Conservation (phyloP, 495 filamentous ascomycete genomes). For the Tuber aestivum region DNA sequence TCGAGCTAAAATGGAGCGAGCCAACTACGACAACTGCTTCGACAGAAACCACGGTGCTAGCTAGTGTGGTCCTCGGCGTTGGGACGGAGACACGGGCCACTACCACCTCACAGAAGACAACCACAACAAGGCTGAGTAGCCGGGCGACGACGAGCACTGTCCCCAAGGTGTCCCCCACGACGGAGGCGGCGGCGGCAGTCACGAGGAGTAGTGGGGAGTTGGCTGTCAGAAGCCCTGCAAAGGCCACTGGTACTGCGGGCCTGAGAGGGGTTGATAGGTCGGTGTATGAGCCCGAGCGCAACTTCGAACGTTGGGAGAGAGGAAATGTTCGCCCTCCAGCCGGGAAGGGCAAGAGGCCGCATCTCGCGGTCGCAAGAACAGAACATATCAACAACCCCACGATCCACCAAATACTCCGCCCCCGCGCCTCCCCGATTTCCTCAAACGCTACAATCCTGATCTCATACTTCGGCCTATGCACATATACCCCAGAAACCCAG, state of each 20-base stretch:
- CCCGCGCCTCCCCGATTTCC: neutral
- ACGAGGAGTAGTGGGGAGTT: neutral
- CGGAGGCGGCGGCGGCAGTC: neutral
- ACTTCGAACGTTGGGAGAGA: neutral
- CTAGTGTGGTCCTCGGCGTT: neutral
- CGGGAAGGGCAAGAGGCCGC: neutral
- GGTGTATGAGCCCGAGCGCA: neutral
- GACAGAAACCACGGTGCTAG: neutral
- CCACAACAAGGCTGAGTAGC: neutral
- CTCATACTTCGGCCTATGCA: constrained; percentile 28
- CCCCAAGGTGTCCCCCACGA: neutral
- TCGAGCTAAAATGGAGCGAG: constrained; percentile 21
- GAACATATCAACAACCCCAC: neutral
- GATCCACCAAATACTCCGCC: neutral
- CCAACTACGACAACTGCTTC: neutral
- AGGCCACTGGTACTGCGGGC: neutral
- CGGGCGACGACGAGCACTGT: neutral
- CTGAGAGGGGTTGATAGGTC: neutral
- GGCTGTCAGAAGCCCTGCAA: neutral
- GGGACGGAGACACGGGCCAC: neutral
- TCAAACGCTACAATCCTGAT: constrained; percentile 6
- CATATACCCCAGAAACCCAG: constrained; percentile 14
- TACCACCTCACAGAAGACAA: neutral
- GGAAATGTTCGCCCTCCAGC: neutral
- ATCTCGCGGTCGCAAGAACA: neutral